These are phyloP conservation scores for Suillus brevipes DNA, from an alignment of 768 basidiomycete genomes.

Conservation along the genomic window DNA sequence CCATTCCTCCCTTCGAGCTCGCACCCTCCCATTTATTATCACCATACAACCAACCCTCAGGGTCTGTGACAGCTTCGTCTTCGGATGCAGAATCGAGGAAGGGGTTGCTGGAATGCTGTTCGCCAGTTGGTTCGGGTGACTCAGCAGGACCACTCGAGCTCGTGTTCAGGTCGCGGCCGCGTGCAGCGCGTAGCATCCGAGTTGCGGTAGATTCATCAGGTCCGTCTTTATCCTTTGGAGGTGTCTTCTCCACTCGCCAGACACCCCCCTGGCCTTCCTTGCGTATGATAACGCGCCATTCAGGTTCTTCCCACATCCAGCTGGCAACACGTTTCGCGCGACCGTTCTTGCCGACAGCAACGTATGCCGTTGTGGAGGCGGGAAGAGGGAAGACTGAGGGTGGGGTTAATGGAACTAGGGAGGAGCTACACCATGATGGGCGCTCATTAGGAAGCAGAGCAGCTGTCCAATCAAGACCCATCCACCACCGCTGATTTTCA, in stretches of 20 bases:
- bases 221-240: conserved; percentile 45
- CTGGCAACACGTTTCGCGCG: conserved; percentile 70
- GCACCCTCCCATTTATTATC: conserved; percentile 94
- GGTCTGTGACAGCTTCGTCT: conserved; percentile 67
- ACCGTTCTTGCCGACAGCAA: conserved; percentile 48
- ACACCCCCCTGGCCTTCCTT: conserved; percentile 51
- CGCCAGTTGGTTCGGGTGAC: conserved; percentile 24
- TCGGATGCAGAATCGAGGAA: conserved; percentile 37
- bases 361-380: conserved; percentile 56
- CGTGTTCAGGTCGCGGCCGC: conserved; percentile 38
- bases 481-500: conserved; percentile 98
- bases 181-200: conserved; percentile 56
- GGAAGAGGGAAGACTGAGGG: conserved; percentile 71
- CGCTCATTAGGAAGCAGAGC: conserved; percentile 88
- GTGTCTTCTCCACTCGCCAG: conserved; percentile 58
- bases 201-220: conserved; percentile 46
- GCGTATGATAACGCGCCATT: conserved; percentile 79
- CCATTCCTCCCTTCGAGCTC: conserved; percentile 76
- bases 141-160: conserved; percentile 18
- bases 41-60: conserved; percentile 90
- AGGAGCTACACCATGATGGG: conserved; percentile 78
- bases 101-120: conserved; percentile 29
- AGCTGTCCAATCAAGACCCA: conserved; percentile 95
- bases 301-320: conserved; percentile 91
- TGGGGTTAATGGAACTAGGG: conserved; percentile 61